A percentile compares a stretch with the other conserved stretches of the same genome.
Evolutionary conservation across 768 basidiomycete species (phyloP).

Genomic region (Leucocoprinus sp.): DNA sequence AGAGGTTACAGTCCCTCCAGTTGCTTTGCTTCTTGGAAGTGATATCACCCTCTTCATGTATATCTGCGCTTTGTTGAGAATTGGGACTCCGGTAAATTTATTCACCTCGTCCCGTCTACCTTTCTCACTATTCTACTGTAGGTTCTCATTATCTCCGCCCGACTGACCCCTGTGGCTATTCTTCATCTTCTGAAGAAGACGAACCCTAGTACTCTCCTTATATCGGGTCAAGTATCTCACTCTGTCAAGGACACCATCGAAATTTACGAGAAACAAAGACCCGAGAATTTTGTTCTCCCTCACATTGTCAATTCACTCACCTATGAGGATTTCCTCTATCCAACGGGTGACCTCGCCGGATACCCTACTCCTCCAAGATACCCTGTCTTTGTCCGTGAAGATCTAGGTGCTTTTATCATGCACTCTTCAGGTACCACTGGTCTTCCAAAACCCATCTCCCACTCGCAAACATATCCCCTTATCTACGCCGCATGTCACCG

Average conservation of each 20-base stretch:
- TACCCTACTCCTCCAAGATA: slow-evolving; percentile 21
- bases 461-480: slow-evolving; percentile 26
- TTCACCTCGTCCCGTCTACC: background rate
- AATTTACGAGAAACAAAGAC: slow-evolving; percentile 10
- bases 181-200: slow-evolving; percentile 27
- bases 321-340: slow-evolving; percentile 23
- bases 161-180: slow-evolving; percentile 26
- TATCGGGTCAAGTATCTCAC: slow-evolving; percentile 23
- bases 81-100: slow-evolving; percentile 19
- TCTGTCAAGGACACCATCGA: slow-evolving; percentile 23
- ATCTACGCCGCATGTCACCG: slow-evolving; percentile 27
- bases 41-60: slow-evolving; percentile 30
- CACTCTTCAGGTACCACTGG: slow-evolving; percentile 46
- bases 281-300: slow-evolving; percentile 10
- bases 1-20: slow-evolving; percentile 21
- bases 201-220: slow-evolving; percentile 21
- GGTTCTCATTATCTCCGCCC: slow-evolving; percentile 30
- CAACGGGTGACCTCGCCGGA: slow-evolving; percentile 11
- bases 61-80: slow-evolving; percentile 26
- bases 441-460: slow-evolving; percentile 38
- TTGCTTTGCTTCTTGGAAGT: slow-evolving; percentile 29
- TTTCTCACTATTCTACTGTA: slow-evolving; percentile 7
- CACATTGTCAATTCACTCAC: slow-evolving; percentile 19
- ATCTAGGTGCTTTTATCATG: slow-evolving; percentile 34
- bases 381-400: slow-evolving; percentile 16